Base-by-base conservation (phyloP, 1,139 yeast species). In the Sugiyamaella pinicola region DNA sequence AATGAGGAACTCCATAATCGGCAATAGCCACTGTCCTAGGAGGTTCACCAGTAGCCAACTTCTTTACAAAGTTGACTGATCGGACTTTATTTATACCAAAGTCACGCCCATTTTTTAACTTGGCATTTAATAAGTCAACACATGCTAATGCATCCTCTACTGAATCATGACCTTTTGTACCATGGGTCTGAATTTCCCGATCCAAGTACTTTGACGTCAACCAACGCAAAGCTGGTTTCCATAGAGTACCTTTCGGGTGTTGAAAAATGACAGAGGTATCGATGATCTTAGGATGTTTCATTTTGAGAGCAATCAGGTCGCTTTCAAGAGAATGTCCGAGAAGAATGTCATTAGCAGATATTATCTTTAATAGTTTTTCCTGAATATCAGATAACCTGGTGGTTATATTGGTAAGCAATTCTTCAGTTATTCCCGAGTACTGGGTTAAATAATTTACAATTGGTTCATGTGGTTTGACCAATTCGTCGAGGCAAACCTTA, bases 281-380 rank as follows among this genome's bases (percentile, higher is more conserved):
- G 38, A 93, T 83, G 12, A 91, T 75, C 33, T 75, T 77, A 7
- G 79, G 76, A 66, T 90, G 97, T 18, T 87, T 76, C 42, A 93
- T 63, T 57, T 96, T 73, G 76, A 93, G 76, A n/a, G 88, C 88
- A 60, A 84, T 83, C 67, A 93, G 70, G 69, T 93, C 99, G 65
- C 87, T 88, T 62, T 93, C 97, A 49, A 93, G 74, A 0, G 99
- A 96, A 69, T 93, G 99, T 0, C 99, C 99, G 3, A 93, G 77
- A 5, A 93, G 69, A 26, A 89, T 81, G 53, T 72, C 76, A 5
- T 57, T 74, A 0, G 95, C 82, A 62, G 87, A 95, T 2, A 93
- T 79, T 19, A 88, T 73, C 1, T 66, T 61, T 4, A 79, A 55
- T 10, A 93, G 56, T 59, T 75, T 74, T 3, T 74, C 55, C 66